Evolutionary conservation across 2,329 filamentous ascomycete genomes (phyloP), one percentile per base, ranked within the genome.

Genomic region (Ceratocystis albifundus): DNA sequence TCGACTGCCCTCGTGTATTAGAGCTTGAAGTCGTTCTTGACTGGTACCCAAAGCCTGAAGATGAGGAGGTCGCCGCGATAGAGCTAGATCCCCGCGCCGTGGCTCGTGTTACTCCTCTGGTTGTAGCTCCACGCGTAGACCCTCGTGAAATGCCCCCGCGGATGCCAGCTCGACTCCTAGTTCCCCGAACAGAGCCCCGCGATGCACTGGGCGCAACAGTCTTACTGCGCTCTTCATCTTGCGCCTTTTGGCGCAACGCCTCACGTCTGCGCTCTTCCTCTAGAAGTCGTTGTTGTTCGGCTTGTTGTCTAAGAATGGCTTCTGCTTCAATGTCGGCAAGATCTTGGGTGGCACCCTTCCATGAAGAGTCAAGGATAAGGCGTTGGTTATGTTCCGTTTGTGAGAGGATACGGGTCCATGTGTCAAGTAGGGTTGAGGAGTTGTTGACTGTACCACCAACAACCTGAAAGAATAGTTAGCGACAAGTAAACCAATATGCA

Each of bases 311-410:
- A 69, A 86, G 78, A 12, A 85, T 74, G 2, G 85, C 85, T 74
- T 97, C 93, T 65, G 86, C 87, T 75, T 97, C 93, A 66, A 91
- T 83, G 68, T 96, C 90, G n/a, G 84, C 81, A 48, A 96, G 76
- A 76, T 99, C 94, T 72, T 92, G 86, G 3, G 85, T 89, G 32
- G 92, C 89, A 66, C 94, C 94, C 73, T 93, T 88, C 91, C 93
- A 99, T 67, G 85, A 80, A 1, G 90, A 89, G 72, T 96, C 88
- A 59, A 97, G 81, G 57, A 99, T 87, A 63, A 99, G 80, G 28
- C 94, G 86, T 75, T 97, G 92, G 74, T 96, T 97, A 76, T 99
- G 94, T 76, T 99, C 94, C 3, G 94, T 96, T 76, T 99, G 94
- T 5, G 90, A 94, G 12, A 99, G 83, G 70, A 99, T 96, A 64